A percentile compares a stretch with the other conserved stretches of the same genome.
These are phyloP conservation scores for Fusarium bactridioides DNA, from an alignment of 2,329 filamentous ascomycete species.

Conservation along the genomic window DNA sequence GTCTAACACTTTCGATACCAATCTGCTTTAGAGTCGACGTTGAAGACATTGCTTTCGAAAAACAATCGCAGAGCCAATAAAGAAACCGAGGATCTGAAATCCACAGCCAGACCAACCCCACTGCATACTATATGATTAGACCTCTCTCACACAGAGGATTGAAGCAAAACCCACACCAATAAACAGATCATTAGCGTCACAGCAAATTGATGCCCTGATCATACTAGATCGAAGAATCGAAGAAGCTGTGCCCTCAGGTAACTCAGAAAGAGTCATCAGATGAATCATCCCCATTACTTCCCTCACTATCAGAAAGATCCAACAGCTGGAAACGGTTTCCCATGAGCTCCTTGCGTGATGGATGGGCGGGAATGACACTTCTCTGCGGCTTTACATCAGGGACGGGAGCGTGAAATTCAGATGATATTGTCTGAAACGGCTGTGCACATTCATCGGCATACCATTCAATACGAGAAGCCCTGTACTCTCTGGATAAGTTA, in stretches of 20 bases:
- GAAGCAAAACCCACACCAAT: background rate
- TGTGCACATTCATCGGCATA: constrained; percentile 75
- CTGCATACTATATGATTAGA: too few relatives aligned
- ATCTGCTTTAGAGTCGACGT: background rate
- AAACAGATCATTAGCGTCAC: background rate
- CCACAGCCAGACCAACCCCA: background rate
- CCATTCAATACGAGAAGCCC: constrained; percentile 74
- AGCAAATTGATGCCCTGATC: background rate
- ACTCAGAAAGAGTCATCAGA: constrained; percentile 4
- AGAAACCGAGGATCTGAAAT: background rate
- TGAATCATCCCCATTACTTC: constrained; percentile 31
- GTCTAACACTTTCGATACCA: background rate
- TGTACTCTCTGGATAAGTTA: constrained; percentile 67
- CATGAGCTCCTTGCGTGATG: constrained; percentile 44
- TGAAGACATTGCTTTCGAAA: background rate
- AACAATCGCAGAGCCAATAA: background rate
- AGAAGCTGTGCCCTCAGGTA: background rate
- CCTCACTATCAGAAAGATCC: constrained; percentile 55
- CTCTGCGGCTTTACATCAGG: background rate
- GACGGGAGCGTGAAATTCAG: background rate
- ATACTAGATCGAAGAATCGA: background rate
- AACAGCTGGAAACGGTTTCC: constrained; percentile 71
- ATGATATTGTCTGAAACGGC: constrained; percentile 51
- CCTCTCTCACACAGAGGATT: background rate
- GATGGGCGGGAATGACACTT: background rate